Conservation (phyloP, 768 basidiomycete genomes). For the Lactarius evosmus region DNA sequence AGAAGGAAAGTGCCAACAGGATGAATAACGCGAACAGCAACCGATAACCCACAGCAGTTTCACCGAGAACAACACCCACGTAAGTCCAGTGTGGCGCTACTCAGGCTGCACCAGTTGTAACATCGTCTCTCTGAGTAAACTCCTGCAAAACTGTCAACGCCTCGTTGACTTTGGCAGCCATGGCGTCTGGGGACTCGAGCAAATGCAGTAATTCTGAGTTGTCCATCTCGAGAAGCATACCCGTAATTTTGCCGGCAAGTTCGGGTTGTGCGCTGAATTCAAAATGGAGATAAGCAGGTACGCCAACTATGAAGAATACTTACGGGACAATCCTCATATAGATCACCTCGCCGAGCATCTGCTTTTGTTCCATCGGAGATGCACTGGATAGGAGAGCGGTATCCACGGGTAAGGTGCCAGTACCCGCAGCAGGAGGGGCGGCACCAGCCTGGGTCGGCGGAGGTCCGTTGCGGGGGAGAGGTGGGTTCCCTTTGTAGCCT, state of each 20-base stretch:
- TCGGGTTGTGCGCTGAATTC: conserved; percentile 73
- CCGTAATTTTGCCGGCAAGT: conserved; percentile 96
- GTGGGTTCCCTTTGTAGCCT: conserved; percentile 35
- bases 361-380: conserved; percentile 87
- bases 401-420: conserved; percentile 55
- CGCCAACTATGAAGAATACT: conserved; percentile 36
- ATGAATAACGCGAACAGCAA: conserved; percentile 37
- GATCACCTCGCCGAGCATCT: conserved; percentile 95
- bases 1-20: conserved; percentile 23
- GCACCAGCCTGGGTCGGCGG: conserved; percentile 40
- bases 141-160: conserved; percentile 87
- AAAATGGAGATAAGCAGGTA: conserved; percentile 25
- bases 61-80: conserved; percentile 9
- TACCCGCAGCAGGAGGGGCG: conserved; percentile 39
- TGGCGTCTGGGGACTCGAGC: conserved; percentile 74
- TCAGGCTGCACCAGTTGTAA: conserved; percentile 18
- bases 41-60: conserved; percentile 36
- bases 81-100: background rate
- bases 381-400: conserved; percentile 59
- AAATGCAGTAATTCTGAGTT: conserved; percentile 89
- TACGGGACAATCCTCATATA: conserved; percentile 87
- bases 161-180: conserved; percentile 89
- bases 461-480: conserved; percentile 35
- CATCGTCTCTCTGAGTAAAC: conserved; percentile 53
- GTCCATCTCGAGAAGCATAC: conserved; percentile 99